phyloP scores from a whole-genome alignment of 257 asterid species.

The Solanum habrochaites region DNA sequence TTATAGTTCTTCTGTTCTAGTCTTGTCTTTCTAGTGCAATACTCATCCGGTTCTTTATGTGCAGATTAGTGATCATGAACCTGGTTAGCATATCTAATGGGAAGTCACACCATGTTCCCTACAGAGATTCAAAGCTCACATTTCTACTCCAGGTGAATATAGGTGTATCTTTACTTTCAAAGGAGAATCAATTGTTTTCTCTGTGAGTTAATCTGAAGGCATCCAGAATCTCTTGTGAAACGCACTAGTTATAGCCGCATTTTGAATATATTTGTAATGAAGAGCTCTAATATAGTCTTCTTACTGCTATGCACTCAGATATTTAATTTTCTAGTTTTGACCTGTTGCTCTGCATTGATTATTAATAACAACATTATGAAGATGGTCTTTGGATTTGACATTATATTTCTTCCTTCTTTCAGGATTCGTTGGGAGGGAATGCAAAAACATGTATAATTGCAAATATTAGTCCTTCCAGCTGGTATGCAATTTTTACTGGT shows the following conservation, averaged over 20 bases:
- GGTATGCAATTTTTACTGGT: constrained; percentile 14
- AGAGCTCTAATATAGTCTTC: not conserved
- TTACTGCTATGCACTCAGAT: not conserved
- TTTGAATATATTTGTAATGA: not conserved
- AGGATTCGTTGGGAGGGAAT: constrained; percentile 98
- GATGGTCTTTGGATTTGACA: not conserved
- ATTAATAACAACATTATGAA: not conserved
- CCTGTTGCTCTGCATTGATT: not conserved
- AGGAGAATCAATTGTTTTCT: not conserved
- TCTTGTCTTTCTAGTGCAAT: not conserved
- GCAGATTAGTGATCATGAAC: constrained; percentile 96
- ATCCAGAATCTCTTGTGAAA: not conserved
- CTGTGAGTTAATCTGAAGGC: not conserved
- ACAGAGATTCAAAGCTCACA: constrained; percentile 97
- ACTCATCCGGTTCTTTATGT: not conserved
- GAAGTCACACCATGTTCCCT: constrained; percentile 84
- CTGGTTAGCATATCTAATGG: constrained; percentile 87
- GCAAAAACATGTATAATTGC: constrained; percentile 94
- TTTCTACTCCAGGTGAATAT: constrained; percentile 86
- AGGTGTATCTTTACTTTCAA: constrained; percentile 2
- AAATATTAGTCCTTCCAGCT: constrained; percentile 77
- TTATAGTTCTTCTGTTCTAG: not conserved
- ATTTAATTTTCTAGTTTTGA: not conserved
- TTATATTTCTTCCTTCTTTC: constrained; percentile 2
- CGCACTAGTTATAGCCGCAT: not conserved